Conservation (phyloP, 768 basidiomycete genomes). For the Psilocybe azurescens region DNA sequence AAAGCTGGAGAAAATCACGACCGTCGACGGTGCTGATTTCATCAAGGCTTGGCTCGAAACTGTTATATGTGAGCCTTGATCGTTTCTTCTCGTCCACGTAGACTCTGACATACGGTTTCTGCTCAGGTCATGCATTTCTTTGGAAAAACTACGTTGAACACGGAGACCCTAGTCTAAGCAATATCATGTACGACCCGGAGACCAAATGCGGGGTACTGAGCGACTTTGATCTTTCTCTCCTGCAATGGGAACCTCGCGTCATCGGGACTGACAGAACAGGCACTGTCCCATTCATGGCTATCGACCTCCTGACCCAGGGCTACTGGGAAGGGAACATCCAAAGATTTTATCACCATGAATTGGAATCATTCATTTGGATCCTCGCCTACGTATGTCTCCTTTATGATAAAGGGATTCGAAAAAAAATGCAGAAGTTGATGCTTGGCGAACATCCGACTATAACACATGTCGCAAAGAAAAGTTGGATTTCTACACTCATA, state of each 20-base stretch:
- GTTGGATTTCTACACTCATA: not conserved
- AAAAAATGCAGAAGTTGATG: not conserved
- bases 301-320: not conserved
- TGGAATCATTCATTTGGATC: constrained; percentile 13
- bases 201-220: constrained; percentile 3
- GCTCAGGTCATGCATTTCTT: constrained; percentile 4
- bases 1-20: not conserved
- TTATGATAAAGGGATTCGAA: not conserved
- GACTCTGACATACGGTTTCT: not conserved
- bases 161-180: constrained; percentile 5
- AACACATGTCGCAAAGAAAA: not conserved
- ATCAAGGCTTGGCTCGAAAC: constrained; percentile 7
- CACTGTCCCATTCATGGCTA: constrained; percentile 6
- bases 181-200: constrained; percentile 4
- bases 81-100: not conserved
- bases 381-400: constrained; percentile 2
- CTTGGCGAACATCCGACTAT: constrained; percentile 6
- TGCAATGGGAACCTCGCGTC: not conserved
- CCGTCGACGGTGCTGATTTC: not conserved
- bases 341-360: constrained; percentile 4
- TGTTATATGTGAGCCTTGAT: constrained; percentile 1
- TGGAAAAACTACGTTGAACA: constrained; percentile 7
- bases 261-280: not conserved
- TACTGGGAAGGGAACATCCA: constrained; percentile 6
- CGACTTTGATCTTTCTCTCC: constrained; percentile 2